Percentiles rank a stretch among this genome's conserved stretches.
These are phyloP conservation scores for Eucalyptus fibrosa DNA, from an alignment of 345 rosid genomes.

Conservation along the genomic window DNA sequence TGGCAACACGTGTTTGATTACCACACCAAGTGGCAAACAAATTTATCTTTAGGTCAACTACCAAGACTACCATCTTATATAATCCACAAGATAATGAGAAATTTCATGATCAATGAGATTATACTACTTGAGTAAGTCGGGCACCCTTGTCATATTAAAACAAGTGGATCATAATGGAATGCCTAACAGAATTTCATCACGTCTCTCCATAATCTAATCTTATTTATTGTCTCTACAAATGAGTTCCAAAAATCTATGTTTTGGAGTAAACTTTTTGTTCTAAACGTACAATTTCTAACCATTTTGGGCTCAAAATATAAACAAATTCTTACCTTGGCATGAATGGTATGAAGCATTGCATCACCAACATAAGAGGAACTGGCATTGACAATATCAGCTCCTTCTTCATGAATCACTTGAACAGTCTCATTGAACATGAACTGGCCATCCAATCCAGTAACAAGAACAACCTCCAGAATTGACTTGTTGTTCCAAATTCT, in stretches of 20 bases:
- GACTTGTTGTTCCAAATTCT: background rate
- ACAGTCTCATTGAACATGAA: slow-evolving; percentile 14
- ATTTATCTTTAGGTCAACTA: background rate
- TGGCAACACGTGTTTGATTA: background rate
- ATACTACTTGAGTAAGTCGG: background rate
- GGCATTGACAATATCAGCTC: slow-evolving; percentile 21
- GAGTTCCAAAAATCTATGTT: background rate
- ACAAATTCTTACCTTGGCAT: slow-evolving; percentile 20
- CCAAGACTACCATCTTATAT: background rate
- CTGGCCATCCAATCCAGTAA: slow-evolving; percentile 17
- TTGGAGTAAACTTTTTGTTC: background rate
- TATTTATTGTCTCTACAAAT: background rate
- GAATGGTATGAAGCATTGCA: slow-evolving; percentile 13
- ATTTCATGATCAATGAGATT: background rate
- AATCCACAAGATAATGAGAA: background rate
- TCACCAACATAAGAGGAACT: slow-evolving; percentile 10
- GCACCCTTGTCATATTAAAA: background rate
- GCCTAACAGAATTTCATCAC: background rate
- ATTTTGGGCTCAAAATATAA: background rate
- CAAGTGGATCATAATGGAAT: background rate
- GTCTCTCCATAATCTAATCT: background rate
- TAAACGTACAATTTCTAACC: background rate
- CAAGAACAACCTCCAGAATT: slow-evolving; percentile 13
- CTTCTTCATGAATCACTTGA: slow-evolving; percentile 25
- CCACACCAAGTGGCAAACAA: background rate